phyloP scores from a whole-genome alignment of 805 yeast genomes.

The Vanderwaltozyma polyspora region DNA sequence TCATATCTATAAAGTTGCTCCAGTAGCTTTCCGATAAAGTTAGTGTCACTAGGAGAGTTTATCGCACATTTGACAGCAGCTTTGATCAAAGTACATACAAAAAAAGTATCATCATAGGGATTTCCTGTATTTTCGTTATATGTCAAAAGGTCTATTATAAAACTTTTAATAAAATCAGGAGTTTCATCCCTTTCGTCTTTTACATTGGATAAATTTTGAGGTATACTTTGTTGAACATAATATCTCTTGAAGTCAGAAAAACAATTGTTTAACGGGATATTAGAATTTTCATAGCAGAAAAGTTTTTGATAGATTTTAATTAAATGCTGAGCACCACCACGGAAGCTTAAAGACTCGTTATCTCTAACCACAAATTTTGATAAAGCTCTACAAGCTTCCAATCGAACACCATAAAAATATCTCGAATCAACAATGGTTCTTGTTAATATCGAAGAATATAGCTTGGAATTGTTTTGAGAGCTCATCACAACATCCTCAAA shows the following conservation, averaged over 20 bases:
- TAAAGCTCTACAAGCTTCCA: slow-evolving; percentile 75
- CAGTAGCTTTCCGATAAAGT: slow-evolving; percentile 37
- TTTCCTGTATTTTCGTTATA: slow-evolving; percentile 82
- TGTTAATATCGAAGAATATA: slow-evolving; percentile 66
- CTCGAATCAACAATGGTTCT: slow-evolving; percentile 75
- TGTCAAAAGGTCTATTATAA: slow-evolving; percentile 59
- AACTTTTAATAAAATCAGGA: slow-evolving; percentile 46
- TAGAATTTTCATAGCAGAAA: slow-evolving; percentile 59
- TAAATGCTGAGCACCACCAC: slow-evolving; percentile 57
- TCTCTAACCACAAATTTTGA: slow-evolving; percentile 48
- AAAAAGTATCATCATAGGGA: slow-evolving; percentile 60
- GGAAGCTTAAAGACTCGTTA: slow-evolving; percentile 7
- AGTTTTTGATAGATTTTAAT: slow-evolving; percentile 55
- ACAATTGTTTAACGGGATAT: slow-evolving; percentile 70
- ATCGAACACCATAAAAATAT: slow-evolving; percentile 80
- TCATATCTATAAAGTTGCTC: slow-evolving; percentile 64
- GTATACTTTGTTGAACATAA: slow-evolving; percentile 60
- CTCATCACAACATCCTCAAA: slow-evolving; percentile 40
- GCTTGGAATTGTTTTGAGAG: slow-evolving; percentile 41
- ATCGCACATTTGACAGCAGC: slow-evolving; percentile 37
- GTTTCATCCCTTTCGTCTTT: slow-evolving; percentile 53
- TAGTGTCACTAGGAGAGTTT: slow-evolving; percentile 25
- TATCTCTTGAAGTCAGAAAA: slow-evolving; percentile 61
- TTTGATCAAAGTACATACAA: slow-evolving; percentile 46
- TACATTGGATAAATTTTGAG: slow-evolving; percentile 47